Evolutionary conservation across 1,284 basidiomycete species (phyloP), one percentile per base, ranked within the genome.

Genomic region (Trichosporon coremiiforme): DNA sequence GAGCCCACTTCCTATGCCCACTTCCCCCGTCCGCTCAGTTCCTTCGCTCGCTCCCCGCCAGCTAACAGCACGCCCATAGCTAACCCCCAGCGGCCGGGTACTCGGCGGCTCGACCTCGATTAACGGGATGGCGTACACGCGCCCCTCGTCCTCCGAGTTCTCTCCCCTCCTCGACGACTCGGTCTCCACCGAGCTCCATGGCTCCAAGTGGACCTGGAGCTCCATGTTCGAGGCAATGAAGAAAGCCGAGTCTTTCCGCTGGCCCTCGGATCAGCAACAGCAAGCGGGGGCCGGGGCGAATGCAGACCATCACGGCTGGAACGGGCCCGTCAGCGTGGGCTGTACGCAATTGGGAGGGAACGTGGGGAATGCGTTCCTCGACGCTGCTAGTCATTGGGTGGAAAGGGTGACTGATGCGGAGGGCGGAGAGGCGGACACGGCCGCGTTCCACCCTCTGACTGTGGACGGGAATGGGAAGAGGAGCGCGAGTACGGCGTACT

Each of bases 161-260:
- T 85, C 85, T 0, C 77, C 77, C 0, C 80, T 90, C 17, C 83
- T 89, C 0, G 67, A 63, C 64, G 33, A 60, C 31, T 33, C 57
- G 1, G 57, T 60, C 57, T 68, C 68, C 12, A 68, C 66, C 7
- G 69, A 75, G 31, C 66, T 69, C 64, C 65, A 45, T 0, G 86
- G 87, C 68, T 77, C 84, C 7, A 81, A 83, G 7, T 90, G 89
- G 88, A 86, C 86, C 71, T 90, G 88, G 88, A 76, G 85, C 33
- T 84, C 85, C 12, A 76, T 90, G 55, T 86, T 85, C 73, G 75
- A 68, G 1, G 88, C 83, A 75, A 86, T 87, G 85, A 86, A 87
- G 75, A 88, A 88, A 84, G 83, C 87, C 2, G 88, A 90, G 80
- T 76, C 79, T 0, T 89, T 89, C 76, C 85, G 87, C 3, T 80